Percentiles rank a stretch among this genome's conserved stretches.
Conservation (phyloP, 495 filamentous ascomycete species). For the Tuber brumale region DNA sequence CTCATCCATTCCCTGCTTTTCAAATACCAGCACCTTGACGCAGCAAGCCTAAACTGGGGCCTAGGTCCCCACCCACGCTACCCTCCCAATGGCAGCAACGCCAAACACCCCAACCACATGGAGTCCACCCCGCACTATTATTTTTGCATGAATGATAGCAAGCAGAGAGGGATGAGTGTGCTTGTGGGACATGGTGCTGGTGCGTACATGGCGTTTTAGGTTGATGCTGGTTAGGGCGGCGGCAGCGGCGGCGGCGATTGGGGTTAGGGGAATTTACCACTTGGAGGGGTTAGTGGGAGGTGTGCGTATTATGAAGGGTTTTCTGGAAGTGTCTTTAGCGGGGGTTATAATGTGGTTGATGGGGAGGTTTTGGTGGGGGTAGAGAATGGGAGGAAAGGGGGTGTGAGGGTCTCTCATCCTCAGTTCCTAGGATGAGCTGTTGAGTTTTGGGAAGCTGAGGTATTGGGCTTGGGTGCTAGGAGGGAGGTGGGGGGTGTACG, state of each 20-base stretch:
- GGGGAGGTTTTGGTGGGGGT: slow-evolving; percentile 49
- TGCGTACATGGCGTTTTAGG: slow-evolving; percentile 65
- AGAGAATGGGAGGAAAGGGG: slow-evolving; percentile 37
- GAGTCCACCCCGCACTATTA: slow-evolving; percentile 54
- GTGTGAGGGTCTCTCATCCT: slow-evolving; percentile 43
- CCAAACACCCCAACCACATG: slow-evolving; percentile 65
- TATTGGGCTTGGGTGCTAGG: slow-evolving; percentile 20
- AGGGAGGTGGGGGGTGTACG: slow-evolving; percentile 29
- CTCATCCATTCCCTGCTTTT: slow-evolving; percentile 47
- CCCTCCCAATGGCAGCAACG: slow-evolving; percentile 40
- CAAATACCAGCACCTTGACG: slow-evolving; percentile 44
- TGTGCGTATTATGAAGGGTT: slow-evolving; percentile 57
- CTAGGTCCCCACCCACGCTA: slow-evolving; percentile 64
- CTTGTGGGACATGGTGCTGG: slow-evolving; percentile 74
- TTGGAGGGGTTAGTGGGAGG: slow-evolving; percentile 50
- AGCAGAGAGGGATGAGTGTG: slow-evolving; percentile 51
- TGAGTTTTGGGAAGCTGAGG: slow-evolving; percentile 47
- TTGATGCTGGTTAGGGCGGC: slow-evolving; percentile 41
- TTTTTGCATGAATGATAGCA: slow-evolving; percentile 55
- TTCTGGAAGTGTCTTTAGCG: slow-evolving; percentile 58
- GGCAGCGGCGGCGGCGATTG: slow-evolving; percentile 46
- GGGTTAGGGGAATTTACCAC: slow-evolving; percentile 63
- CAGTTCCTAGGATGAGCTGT: too few species aligned
- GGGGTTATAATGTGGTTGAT: slow-evolving; percentile 50
- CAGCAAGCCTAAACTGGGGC: slow-evolving; percentile 73